Conservation (phyloP, 2,329 filamentous ascomycete genomes). For the Fusarium denticulatum region DNA sequence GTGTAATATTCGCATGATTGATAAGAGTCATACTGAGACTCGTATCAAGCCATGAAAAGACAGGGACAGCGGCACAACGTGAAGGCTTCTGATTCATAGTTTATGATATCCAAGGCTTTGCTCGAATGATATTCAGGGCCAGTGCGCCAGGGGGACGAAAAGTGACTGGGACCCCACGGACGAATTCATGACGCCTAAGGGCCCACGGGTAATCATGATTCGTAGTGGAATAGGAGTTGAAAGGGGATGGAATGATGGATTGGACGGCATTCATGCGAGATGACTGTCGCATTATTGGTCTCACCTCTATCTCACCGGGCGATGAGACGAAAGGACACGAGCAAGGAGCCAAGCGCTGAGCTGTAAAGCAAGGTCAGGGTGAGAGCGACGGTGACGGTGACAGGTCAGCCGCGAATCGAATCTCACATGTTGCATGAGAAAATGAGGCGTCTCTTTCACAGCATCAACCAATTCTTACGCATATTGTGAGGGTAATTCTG, state of each 20-base stretch:
- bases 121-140: conserved; percentile 38
- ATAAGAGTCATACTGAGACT: conserved; percentile 13
- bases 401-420: conserved; percentile 19
- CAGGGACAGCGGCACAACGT: conserved; percentile 23
- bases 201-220: conserved; percentile 32
- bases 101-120: conserved; percentile 18
- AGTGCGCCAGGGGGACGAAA: conserved; percentile 31
- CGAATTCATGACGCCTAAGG: conserved; percentile 33
- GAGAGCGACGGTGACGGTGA: conserved; percentile 13
- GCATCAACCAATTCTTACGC: conserved; percentile 33
- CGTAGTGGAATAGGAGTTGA: conserved; percentile 13
- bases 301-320: neutral
- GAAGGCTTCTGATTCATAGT: conserved; percentile 18
- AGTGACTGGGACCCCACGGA: conserved; percentile 24
- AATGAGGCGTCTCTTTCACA: conserved; percentile 15
- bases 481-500: conserved; percentile 40
- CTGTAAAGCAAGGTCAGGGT: conserved; percentile 4
- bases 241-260: conserved; percentile 18
- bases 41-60: conserved; percentile 17
- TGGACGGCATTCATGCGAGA: conserved; percentile 25
- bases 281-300: conserved; percentile 28
- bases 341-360: conserved; percentile 7
- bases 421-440: conserved; percentile 12
- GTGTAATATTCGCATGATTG: conserved; percentile 14
- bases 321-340: conserved; percentile 20